These are phyloP conservation scores for Zelopaecilomyces penicillatus DNA, from an alignment of 2,329 filamentous ascomycete species.

Conservation along the genomic window DNA sequence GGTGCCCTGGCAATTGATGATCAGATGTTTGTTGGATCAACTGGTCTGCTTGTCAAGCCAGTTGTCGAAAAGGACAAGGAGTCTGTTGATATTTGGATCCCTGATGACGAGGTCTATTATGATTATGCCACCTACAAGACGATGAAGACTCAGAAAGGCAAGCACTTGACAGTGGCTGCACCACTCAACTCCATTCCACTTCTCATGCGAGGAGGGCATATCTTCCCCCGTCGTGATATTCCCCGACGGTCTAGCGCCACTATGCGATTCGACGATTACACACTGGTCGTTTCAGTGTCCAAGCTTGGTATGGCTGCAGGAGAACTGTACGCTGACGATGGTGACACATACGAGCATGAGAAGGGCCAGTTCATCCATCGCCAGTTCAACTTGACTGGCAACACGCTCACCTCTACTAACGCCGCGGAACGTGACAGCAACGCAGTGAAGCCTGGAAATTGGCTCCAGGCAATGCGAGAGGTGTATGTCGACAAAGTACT, in stretches of 20 bases:
- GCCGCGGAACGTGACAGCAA: constrained; percentile 46
- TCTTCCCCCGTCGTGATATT: constrained; percentile 82
- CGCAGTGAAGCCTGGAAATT: constrained; percentile 54
- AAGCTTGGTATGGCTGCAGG: constrained; percentile 57
- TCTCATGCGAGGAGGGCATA: constrained; percentile 86
- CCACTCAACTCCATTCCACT: constrained; percentile 82
- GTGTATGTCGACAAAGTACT: constrained; percentile 80
- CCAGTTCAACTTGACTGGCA: constrained; percentile 57
- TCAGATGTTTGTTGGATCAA: constrained; percentile 84
- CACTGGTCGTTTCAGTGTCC: constrained; percentile 67
- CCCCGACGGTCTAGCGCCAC: constrained; percentile 77
- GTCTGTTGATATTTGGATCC: constrained; percentile 73
- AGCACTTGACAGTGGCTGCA: constrained; percentile 60
- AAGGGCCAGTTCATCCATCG: constrained; percentile 83
- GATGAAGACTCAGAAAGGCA: constrained; percentile 61
- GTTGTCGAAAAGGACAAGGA: constrained; percentile 69
- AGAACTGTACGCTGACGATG: constrained; percentile 84
- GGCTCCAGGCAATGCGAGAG: constrained; percentile 68
- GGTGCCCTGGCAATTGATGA: constrained; percentile 82
- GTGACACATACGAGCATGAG: constrained; percentile 83
- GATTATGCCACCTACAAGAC: constrained; percentile 87
- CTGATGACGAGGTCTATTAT: constrained; percentile 84
- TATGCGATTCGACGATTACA: constrained; percentile 95
- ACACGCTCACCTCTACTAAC: constrained; percentile 61
- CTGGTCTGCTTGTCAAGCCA: constrained; percentile 87